Evolutionary conservation across 163 green algal genomes (phyloP).

Genomic region (Scenedesmus sp.): DNA sequence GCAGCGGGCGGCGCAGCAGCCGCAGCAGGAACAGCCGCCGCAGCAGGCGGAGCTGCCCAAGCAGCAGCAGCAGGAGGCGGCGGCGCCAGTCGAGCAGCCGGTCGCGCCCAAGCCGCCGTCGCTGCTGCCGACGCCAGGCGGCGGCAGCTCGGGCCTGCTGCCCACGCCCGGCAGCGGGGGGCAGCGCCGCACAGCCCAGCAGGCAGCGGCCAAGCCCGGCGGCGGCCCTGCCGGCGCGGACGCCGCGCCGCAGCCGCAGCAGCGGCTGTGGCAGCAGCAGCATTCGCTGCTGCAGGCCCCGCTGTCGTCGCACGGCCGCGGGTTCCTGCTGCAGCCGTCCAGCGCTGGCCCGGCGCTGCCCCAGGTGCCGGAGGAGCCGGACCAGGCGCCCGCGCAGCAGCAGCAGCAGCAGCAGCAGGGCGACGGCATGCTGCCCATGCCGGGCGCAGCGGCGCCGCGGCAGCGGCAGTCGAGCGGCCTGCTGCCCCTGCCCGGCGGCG

Average conservation of each 20-base stretch:
- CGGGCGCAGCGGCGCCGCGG: no score
- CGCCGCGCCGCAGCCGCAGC: conserved; percentile 1
- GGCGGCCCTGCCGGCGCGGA: no score
- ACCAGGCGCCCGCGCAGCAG: background rate
- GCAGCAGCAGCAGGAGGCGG: conserved; percentile 12
- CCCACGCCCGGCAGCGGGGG: no score
- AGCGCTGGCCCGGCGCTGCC: no score
- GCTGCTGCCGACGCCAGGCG: no score
- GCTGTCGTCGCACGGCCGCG: conserved; percentile 11
- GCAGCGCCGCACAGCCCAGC: no score
- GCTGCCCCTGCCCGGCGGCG: no score
- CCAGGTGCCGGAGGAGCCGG: background rate
- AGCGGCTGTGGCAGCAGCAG: background rate
- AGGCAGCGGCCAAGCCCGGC: no score
- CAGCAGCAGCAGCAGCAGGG: background rate
- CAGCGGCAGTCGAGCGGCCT: no score
- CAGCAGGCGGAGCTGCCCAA: background rate
- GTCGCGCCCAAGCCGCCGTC: background rate
- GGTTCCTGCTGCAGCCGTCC: no score
- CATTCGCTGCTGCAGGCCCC: background rate
- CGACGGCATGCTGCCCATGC: background rate
- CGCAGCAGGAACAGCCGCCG: conserved; percentile 21
- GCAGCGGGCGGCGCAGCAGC: background rate
- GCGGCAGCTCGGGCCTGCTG: no score
- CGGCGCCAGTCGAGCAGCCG: no score